Base-by-base conservation (phyloP, 2,329 filamentous ascomycete genomes). In the Colletotrichum australisinense region DNA sequence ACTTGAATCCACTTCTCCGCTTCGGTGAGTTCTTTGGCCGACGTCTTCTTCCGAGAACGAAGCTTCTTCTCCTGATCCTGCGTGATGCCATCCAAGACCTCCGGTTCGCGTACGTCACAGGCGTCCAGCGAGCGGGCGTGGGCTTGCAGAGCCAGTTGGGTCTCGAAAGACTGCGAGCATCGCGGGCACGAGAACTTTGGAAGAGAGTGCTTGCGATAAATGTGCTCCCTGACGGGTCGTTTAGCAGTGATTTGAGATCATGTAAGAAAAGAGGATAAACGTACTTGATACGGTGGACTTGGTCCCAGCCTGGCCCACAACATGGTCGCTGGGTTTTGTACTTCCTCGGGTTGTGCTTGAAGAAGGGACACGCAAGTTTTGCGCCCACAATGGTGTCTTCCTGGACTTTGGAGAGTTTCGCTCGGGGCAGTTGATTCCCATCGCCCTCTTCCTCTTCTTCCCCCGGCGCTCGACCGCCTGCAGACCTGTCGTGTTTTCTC, bases 201-300 rank as follows among this genome's bases (percentile, higher is more conserved):
- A 6, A 83, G 80, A 0, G 80, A 76, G 69, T 85, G 84, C 6
- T 81, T 80, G 4, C 81, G 81, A 49, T 84, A 84, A 0, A 85
- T 73, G 65, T 84, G 83, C 49, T 84, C 83, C 72, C 80, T 81
- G 49, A 16, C 2, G 5, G 1, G 12, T 4, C 1, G 32, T 72
- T 72, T 3, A 73, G 71, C 38, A 19, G 1, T 11, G 12, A 28
- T 2, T 4, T 14, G 16, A 28, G 5, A 5, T 16, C 35, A 28
- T 24, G 2, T 2, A 6, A 1, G 12, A 46, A 59, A 12, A 8
- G 38, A 30, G 46, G n/a, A n/a, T 3, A 9, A 8, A 73, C 78
- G 46, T 70, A 82, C 78, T 85, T 85, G 76, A 85, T 80, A 0
- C 83, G 78, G 64, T 84, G 82, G 0, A 84, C 81, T 7, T 79